Conservation (phyloP, 2,329 filamentous ascomycete species). For the Rhinocladiella mackenziei region DNA sequence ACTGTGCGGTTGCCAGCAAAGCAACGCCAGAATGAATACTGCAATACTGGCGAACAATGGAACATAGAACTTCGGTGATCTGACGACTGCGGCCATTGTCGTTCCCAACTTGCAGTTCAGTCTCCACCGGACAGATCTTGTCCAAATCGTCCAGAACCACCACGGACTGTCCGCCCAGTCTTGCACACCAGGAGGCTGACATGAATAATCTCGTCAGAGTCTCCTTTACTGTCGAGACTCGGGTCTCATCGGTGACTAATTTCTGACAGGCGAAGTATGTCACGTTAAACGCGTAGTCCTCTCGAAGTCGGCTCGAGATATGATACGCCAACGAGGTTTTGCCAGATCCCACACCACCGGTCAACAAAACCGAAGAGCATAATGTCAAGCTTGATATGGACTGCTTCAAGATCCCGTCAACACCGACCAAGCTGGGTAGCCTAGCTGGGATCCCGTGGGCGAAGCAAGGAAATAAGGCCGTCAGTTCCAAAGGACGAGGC, state of each 20-base stretch:
- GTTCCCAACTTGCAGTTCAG: constrained; percentile 86
- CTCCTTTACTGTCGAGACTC: constrained; percentile 87
- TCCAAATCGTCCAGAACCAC: constrained; percentile 92
- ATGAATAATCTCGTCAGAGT: constrained; percentile 80
- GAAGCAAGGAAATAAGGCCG: constrained; percentile 38
- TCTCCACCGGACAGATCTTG: constrained; percentile 86
- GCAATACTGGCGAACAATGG: constrained; percentile 80
- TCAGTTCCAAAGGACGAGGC: constrained; percentile 56
- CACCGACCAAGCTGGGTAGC: constrained; percentile 69
- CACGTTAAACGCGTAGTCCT: constrained; percentile 71
- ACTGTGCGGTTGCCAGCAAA: constrained; percentile 82
- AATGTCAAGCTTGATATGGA: constrained; percentile 73
- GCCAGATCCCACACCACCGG: constrained; percentile 82
- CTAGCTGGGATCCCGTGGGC: constrained; percentile 55
- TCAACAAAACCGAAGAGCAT: constrained; percentile 82
- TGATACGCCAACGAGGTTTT: constrained; percentile 79
- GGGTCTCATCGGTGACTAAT: constrained; percentile 83
- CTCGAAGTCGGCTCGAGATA: constrained; percentile 68
- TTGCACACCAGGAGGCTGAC: constrained; percentile 83
- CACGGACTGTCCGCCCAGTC: constrained; percentile 75
- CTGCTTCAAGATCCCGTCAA: constrained; percentile 70
- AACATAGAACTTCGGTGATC: constrained; percentile 81
- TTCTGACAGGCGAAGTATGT: constrained; percentile 84
- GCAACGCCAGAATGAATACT: constrained; percentile 75
- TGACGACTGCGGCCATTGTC: constrained; percentile 91